Evolutionary conservation across 1,139 yeast genomes (phyloP), one percentile per base, ranked within the genome.

Genomic region (Yamadazyma jaroonii): DNA sequence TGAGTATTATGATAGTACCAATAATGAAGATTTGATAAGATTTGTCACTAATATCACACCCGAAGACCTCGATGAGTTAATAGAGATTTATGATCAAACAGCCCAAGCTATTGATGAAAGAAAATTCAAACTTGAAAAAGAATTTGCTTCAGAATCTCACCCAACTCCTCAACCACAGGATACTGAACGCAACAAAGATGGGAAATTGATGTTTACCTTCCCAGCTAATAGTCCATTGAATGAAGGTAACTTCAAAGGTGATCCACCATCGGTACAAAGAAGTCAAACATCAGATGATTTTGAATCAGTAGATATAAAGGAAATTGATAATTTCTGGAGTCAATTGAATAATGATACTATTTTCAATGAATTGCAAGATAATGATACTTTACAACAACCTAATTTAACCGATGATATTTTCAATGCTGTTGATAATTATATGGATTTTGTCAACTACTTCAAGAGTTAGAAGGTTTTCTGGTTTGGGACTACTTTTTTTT

Each of bases 241-340:
- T 25, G 13, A 10, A 11, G 28, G n/a, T 9, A 21, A 38, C 9
- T 9, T 34, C 40, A 14, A 30, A 32, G 13, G 6, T 25, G 28
- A 8, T 10, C 15, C 25, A 42, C 46, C 8, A 42, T 49, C 2
- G 13, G 11, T 5, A 31, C 42, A 5, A 34, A 24, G 13, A 36
- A 34, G 6, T 36, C 48, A 9, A 53, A 49, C 14, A 32, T 41
- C 8, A 17, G 59, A 53, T 29, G 56, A 48, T 26, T 27, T 50
- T n/a, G 49, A 56, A 25, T 49, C 51, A 23, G 44, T 61, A 6
- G 57, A 58, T 22, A 58, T 59, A 43, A 53, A 54, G 7, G 70
- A 64, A 29, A 57, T 67, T 30, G 75, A 69, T 43, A 54, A 60
- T 31, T 48, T 67, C 25, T 69, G 74, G 74, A 40, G 51, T 22